Conservation (phyloP, 805 yeast genomes). For the Martiniozyma abietophila region DNA sequence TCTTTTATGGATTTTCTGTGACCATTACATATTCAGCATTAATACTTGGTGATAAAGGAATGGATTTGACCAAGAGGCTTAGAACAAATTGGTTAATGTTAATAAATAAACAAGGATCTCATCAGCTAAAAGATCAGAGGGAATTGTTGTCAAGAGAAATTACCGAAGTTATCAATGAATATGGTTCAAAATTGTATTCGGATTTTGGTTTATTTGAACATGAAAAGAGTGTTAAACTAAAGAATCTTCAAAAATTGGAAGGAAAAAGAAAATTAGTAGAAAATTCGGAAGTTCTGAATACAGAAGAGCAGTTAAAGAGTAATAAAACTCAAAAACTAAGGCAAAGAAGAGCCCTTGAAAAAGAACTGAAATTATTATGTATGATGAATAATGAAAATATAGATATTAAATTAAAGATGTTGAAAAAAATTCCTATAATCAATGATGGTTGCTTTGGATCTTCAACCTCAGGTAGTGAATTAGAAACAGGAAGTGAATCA, state of each 20-base stretch:
- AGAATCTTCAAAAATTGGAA: conserved; percentile 21
- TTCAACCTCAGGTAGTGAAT: conserved; percentile 23
- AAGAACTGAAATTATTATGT: conserved; percentile 20
- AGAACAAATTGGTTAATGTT: conserved; percentile 69
- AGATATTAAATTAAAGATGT: conserved; percentile 26
- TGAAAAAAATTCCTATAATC: conserved; percentile 44
- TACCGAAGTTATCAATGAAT: conserved; percentile 66
- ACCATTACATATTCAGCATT: conserved; percentile 83
- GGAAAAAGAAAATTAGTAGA: conserved; percentile 16
- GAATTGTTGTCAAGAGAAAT: conserved; percentile 58
- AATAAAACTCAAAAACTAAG: conserved; percentile 38
- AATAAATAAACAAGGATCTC: conserved; percentile 46
- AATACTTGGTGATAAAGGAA: conserved; percentile 85
- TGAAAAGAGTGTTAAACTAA: conserved; percentile 30
- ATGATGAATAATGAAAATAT: conserved; percentile 6
- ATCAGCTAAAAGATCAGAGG: conserved; percentile 53
- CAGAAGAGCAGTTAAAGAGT: conserved; percentile 43
- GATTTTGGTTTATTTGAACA: conserved; percentile 59
- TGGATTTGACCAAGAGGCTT: conserved; percentile 77
- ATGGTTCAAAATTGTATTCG: conserved; percentile 81
- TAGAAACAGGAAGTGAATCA: conserved; percentile 22
- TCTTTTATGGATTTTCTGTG: conserved; percentile 57
- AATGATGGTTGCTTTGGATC: conserved; percentile 37
- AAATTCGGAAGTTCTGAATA: conserved; percentile 13
- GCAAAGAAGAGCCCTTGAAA: conserved; percentile 29